These are phyloP conservation scores for Metrosideros polymorpha DNA, from an alignment of 441 rosid species.

Conservation along the genomic window DNA sequence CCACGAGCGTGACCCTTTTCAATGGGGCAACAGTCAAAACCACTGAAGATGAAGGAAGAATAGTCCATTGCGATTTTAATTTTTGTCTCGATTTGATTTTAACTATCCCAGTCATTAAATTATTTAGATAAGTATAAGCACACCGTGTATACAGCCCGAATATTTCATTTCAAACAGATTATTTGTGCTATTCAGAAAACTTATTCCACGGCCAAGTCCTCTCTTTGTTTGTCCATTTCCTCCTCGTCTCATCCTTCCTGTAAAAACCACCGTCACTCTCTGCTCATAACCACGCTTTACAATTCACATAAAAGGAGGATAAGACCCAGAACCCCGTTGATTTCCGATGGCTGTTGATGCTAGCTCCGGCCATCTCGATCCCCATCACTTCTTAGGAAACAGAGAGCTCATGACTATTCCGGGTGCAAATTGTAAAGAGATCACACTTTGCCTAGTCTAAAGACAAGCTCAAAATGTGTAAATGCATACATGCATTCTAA, in stretches of 20 bases:
- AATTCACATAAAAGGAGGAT: neutral
- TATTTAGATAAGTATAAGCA: neutral
- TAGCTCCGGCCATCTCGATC: neutral
- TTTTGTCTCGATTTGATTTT: neutral
- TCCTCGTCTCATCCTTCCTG: neutral
- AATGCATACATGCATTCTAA: neutral
- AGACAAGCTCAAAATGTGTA: neutral
- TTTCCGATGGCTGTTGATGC: neutral
- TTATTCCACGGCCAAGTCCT: no score
- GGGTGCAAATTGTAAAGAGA: neutral
- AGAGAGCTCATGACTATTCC: neutral
- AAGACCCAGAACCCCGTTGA: neutral
- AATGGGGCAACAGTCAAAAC: no score
- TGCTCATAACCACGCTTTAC: neutral
- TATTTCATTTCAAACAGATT: neutral
- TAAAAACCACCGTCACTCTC: neutral
- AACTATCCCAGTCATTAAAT: neutral
- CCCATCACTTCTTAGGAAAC: neutral
- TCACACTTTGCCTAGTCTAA: neutral
- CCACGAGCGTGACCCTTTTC: accelerated
- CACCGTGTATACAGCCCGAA: neutral
- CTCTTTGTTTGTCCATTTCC: neutral
- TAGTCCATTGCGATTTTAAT: neutral
- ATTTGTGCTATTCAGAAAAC: neutral
- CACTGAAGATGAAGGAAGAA: no score